Evolutionary conservation across 202 grass and related monocot species (phyloP).

Genomic region (Setaria viridis): DNA sequence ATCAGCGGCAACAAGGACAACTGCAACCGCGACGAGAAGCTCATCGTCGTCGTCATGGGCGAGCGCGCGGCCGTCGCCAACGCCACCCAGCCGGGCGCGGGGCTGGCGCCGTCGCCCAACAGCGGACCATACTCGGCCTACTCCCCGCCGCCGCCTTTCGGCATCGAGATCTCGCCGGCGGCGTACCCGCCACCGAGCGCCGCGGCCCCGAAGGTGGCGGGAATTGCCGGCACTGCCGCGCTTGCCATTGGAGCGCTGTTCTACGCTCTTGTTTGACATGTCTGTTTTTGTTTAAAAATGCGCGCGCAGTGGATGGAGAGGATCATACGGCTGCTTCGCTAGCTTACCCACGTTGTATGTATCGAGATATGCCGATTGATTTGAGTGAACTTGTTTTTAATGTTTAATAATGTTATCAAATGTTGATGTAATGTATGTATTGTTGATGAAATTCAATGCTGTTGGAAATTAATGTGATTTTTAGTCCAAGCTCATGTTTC

Average conservation of each 20-base stretch:
- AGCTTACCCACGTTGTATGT: not conserved
- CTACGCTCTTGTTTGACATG: slow-evolving; percentile 59
- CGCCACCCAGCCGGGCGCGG: slow-evolving; percentile 18
- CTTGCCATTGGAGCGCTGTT: slow-evolving; percentile 53
- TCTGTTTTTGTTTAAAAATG: slow-evolving; percentile 26
- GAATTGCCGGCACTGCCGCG: slow-evolving; percentile 52
- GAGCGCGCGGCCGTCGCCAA: slow-evolving; percentile 27
- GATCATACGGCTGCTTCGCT: not conserved
- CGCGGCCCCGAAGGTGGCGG: slow-evolving; percentile 45
- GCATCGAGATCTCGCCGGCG: slow-evolving; percentile 47
- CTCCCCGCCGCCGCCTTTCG: slow-evolving; percentile 51
- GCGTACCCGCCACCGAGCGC: slow-evolving; percentile 45
- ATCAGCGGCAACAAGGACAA: slow-evolving; percentile 84
- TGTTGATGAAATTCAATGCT: slow-evolving; percentile 5
- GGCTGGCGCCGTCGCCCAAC: slow-evolving; percentile 44
- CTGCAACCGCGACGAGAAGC: slow-evolving; percentile 81
- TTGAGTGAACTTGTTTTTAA: slow-evolving; percentile 15
- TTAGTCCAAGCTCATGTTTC: not conserved
- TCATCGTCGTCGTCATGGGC: slow-evolving; percentile 76
- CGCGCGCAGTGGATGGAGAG: slow-evolving; percentile 11
- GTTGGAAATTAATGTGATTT: not conserved
- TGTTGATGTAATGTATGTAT: slow-evolving; percentile 4
- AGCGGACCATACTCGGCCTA: slow-evolving; percentile 26
- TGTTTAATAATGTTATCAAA: slow-evolving; percentile 4
- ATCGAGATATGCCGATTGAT: slow-evolving; percentile 3